Evolutionary conservation across 2,329 filamentous ascomycete species (phyloP).

Genomic region (Elsinoe necatrix): DNA sequence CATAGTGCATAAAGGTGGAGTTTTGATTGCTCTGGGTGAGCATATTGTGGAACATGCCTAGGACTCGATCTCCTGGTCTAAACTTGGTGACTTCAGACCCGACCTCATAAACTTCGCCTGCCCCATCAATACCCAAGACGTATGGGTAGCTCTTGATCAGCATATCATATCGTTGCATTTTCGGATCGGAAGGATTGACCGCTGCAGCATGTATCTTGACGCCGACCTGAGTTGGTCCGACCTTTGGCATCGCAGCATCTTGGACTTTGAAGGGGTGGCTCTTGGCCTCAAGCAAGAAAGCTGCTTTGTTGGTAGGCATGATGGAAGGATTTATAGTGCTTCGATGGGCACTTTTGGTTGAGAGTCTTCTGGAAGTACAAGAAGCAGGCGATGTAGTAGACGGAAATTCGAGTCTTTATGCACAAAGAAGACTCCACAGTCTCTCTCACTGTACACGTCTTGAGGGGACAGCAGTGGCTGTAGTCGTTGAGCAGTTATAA

Average conservation of each 20-base stretch:
- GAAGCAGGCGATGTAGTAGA: too few species aligned
- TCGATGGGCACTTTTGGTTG: not conserved
- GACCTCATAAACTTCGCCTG: constrained; percentile 29
- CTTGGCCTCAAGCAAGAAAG: constrained; percentile 20
- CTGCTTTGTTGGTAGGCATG: constrained; percentile 21
- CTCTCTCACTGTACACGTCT: too few species aligned
- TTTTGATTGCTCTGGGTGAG: constrained; percentile 17
- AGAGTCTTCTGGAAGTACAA: too few species aligned
- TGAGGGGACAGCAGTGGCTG: not conserved
- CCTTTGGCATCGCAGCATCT: constrained; percentile 20
- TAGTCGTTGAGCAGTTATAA: not conserved
- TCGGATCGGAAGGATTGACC: constrained; percentile 34
- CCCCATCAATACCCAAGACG: constrained; percentile 25
- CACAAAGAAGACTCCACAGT: too few species aligned
- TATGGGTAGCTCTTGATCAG: constrained; percentile 23
- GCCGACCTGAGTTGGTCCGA: constrained; percentile 27
- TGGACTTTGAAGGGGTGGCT: constrained; percentile 20
- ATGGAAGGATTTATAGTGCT: not conserved
- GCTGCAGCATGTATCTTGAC: constrained; percentile 32
- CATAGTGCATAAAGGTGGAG: constrained; percentile 23
- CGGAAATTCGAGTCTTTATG: too few species aligned
- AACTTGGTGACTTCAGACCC: constrained; percentile 28
- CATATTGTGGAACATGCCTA: constrained; percentile 18
- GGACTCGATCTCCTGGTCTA: constrained; percentile 32
- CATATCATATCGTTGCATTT: constrained; percentile 26